Evolutionary conservation across 2,329 filamentous ascomycete species (phyloP).

Genomic region (Talaromyces sp.): DNA sequence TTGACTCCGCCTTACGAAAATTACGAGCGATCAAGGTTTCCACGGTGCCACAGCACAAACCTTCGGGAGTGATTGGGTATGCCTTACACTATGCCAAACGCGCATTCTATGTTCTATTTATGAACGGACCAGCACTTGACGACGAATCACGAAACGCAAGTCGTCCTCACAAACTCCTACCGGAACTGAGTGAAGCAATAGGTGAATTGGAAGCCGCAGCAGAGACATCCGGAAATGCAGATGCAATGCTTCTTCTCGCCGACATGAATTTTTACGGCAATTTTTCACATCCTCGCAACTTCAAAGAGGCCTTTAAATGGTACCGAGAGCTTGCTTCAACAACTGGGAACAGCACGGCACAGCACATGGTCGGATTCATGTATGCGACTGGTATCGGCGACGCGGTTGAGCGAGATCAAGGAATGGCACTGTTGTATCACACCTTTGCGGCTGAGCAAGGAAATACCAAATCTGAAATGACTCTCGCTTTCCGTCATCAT

Average conservation of each 20-base stretch:
- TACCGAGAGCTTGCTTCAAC: conserved; percentile 73
- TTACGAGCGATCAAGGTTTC: conserved; percentile 30
- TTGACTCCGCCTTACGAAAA: conserved; percentile 30
- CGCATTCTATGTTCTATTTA: conserved; percentile 61
- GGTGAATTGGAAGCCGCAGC: conserved; percentile 58
- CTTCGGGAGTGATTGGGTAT: conserved; percentile 56
- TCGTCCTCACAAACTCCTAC: conserved; percentile 33
- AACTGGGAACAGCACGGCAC: conserved; percentile 84
- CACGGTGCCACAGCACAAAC: conserved; percentile 39
- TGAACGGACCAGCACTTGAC: conserved; percentile 56
- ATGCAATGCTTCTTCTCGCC: conserved; percentile 83
- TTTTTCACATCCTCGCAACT: conserved; percentile 79
- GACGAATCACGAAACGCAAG: conserved; percentile 36
- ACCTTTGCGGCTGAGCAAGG: conserved; percentile 85
- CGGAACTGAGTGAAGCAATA: conserved; percentile 55
- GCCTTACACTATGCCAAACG: conserved; percentile 60
- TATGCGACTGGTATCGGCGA: conserved; percentile 88
- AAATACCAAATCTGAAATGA: conserved; percentile 87
- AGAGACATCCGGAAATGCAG: conserved; percentile 54
- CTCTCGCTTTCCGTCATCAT: conserved; percentile 79
- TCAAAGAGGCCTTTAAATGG: conserved; percentile 71
- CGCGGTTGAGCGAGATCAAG: conserved; percentile 78
- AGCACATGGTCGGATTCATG: conserved; percentile 94
- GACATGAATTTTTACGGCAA: conserved; percentile 98
- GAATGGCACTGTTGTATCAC: conserved; percentile 87